Evolutionary conservation across 2,329 filamentous ascomycete genomes (phyloP).

Genomic region (Claviceps sorghi): DNA sequence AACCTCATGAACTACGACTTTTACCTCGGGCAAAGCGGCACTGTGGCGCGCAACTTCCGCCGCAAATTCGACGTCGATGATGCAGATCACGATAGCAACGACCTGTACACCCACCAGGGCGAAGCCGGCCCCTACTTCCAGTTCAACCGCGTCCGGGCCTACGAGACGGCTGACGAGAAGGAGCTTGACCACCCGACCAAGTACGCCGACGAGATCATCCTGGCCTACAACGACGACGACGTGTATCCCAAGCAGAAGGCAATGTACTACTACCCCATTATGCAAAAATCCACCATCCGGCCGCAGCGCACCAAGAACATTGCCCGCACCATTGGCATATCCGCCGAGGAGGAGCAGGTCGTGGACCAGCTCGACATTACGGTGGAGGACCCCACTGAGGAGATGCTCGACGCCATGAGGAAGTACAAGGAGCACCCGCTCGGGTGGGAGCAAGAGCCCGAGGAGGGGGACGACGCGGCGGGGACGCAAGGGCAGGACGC

Average conservation of each 20-base stretch:
- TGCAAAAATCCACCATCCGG: conserved; percentile 47
- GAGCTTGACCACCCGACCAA: conserved; percentile 43
- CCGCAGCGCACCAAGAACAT: conserved; percentile 51
- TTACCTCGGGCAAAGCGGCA: conserved; percentile 39
- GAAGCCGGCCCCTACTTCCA: conserved; percentile 38
- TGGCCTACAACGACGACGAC: conserved; percentile 42
- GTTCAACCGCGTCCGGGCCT: conserved; percentile 47
- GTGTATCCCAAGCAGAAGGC: conserved; percentile 38
- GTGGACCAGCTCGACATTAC: conserved; percentile 42
- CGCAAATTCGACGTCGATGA: conserved; percentile 45
- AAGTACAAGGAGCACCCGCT: conserved; percentile 39
- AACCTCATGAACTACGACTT: conserved; percentile 52
- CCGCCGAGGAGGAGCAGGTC: conserved; percentile 32
- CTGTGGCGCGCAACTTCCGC: conserved; percentile 40
- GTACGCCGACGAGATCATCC: conserved; percentile 48
- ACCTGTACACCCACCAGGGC: conserved; percentile 38
- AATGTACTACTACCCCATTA: conserved; percentile 54
- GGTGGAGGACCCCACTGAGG: conserved; percentile 40
- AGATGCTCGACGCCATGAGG: conserved; percentile 36
- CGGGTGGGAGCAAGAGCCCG: conserved; percentile 28
- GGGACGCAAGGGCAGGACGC: conserved; percentile 4
- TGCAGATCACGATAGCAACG: conserved; percentile 36
- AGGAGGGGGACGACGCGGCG: conserved; percentile 21
- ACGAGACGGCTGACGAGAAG: conserved; percentile 46
- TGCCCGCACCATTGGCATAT: conserved; percentile 33